phyloP scores from a whole-genome alignment of 2,329 filamentous ascomycete species.

The Ceratocystis alfenasii region DNA sequence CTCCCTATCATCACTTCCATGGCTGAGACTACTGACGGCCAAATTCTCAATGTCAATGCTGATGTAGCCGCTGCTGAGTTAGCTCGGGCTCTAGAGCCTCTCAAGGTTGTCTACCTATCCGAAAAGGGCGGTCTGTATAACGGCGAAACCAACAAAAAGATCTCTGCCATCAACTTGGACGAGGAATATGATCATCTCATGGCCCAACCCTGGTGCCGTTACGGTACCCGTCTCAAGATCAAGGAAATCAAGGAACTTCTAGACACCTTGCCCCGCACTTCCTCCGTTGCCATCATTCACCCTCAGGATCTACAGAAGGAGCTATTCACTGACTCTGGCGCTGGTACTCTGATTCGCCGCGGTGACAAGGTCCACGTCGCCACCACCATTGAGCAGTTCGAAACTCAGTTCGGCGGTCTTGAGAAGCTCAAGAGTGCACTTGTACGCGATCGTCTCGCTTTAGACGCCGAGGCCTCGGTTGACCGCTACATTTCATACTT shows the following conservation, averaged over 20 bases:
- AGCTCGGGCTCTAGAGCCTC: slow-evolving; percentile 72
- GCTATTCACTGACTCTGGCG: slow-evolving; percentile 89
- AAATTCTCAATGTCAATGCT: slow-evolving; percentile 93
- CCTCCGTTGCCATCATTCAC: slow-evolving; percentile 94
- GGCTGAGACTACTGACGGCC: slow-evolving; percentile 83
- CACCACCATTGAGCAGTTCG: slow-evolving; percentile 59
- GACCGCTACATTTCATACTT: slow-evolving; percentile 77
- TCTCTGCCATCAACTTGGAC: slow-evolving; percentile 92
- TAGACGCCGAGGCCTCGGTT: slow-evolving; percentile 72
- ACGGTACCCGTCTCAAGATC: slow-evolving; percentile 92
- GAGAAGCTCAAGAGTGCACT: slow-evolving; percentile 70
- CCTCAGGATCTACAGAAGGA: slow-evolving; percentile 93
- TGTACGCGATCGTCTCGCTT: slow-evolving; percentile 65
- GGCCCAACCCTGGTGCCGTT: slow-evolving; percentile 87
- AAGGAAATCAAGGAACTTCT: slow-evolving; percentile 92
- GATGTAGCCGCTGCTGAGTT: slow-evolving; percentile 93
- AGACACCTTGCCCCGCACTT: slow-evolving; percentile 76
- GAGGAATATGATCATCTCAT: slow-evolving; percentile 91
- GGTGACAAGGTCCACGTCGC: slow-evolving; percentile 79
- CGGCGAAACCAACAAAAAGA: slow-evolving; percentile 85
- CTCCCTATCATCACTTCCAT: slow-evolving; percentile 91
- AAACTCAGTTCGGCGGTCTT: slow-evolving; percentile 41
- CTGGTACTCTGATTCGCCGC: slow-evolving; percentile 80
- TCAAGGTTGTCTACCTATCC: slow-evolving; percentile 97
- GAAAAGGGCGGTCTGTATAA: slow-evolving; percentile 96